Percentiles rank a stretch among this genome's conserved stretches.
phyloP scores from a whole-genome alignment of 257 asterid species.

The Ballota nigra region DNA sequence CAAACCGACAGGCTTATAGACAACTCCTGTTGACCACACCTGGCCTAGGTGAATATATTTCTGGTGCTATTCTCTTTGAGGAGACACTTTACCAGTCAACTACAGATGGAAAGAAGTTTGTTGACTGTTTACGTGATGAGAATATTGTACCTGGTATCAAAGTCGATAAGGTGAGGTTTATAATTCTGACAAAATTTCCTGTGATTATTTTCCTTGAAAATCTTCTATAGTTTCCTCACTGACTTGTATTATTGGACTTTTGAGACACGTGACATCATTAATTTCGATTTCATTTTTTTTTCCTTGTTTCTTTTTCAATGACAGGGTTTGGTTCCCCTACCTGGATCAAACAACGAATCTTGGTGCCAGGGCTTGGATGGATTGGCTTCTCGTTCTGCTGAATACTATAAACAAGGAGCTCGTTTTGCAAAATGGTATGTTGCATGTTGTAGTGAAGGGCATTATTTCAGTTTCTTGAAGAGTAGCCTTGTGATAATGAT shows the following conservation, averaged over 20 bases:
- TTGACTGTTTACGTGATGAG: conserved; percentile 68
- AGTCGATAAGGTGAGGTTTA: conserved; percentile 75
- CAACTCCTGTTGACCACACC: conserved; percentile 92
- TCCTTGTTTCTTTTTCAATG: conserved; percentile 65
- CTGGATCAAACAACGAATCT: conserved; percentile 84
- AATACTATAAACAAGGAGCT: conserved; percentile 95
- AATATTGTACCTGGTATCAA: conserved; percentile 89
- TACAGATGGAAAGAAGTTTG: conserved; percentile 81
- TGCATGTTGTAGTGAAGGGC: not conserved
- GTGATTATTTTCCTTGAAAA: not conserved
- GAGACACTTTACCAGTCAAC: conserved; percentile 97
- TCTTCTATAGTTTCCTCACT: not conserved
- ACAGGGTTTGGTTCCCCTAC: conserved; percentile 89
- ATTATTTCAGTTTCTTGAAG: not conserved
- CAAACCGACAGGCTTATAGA: conserved; percentile 86
- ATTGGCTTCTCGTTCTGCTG: conserved; percentile 93
- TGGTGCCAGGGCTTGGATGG: conserved; percentile 99
- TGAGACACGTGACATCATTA: not conserved
- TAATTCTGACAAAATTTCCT: not conserved
- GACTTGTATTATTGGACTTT: not conserved
- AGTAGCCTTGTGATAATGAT: not conserved
- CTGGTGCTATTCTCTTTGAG: conserved; percentile 88
- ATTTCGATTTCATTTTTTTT: conserved; percentile 40
- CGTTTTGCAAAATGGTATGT: conserved; percentile 67
- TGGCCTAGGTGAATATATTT: conserved; percentile 82